Base-by-base conservation (phyloP, 2,329 filamentous ascomycete species). In the Colletotrichum euphorbiae region DNA sequence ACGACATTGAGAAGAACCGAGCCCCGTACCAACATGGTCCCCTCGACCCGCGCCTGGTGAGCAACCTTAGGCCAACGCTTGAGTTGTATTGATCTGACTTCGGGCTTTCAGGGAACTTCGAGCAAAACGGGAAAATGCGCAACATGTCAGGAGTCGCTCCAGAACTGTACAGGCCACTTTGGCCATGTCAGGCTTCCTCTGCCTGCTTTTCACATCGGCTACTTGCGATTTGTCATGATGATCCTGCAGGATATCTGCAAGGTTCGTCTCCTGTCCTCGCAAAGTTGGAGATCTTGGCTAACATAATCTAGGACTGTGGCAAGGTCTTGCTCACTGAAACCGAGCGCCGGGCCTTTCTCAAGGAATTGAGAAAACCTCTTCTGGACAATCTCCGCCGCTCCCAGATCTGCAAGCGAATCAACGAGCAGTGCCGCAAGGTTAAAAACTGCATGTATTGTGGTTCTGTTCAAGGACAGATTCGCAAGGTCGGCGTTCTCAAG, bases 191-290 rank as follows among this genome's bases (percentile, higher is more conserved):
- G 93, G 75, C 87, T 99, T 13, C 93, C 95, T 1, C 84, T 99
- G 58, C 96, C 96, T 4, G 93, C 92, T 48, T 98, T 98, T 76
- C 96, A 99, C 77, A 94, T 98, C 72, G 96, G 96, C 42, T 99
- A 98, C 77, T 88, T 99, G 74, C 96, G 94, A 77, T 94, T 97
- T 77, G 93, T 96, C 71, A 95, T 97, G 76, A 91, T 90, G 50
- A 94, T 97, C 63, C 85, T 99, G 24, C 94, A 98, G 77, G 92
- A 96, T 75, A 97, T 99, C 72, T 99, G 96, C 89, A 99, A 97
- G 76, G 80, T 86, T 76, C 48, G 76, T 28, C 28, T 28, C 55
- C 6, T 9, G 3, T 19, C 43, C 19, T 19, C 21, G 31, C 12
- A 28, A 40, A 31, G 21, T 31, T 31, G 21, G 6, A 28, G 7